Evolutionary conservation across 768 basidiomycete species (phyloP).

Genomic region (Thelephora ganbajun): DNA sequence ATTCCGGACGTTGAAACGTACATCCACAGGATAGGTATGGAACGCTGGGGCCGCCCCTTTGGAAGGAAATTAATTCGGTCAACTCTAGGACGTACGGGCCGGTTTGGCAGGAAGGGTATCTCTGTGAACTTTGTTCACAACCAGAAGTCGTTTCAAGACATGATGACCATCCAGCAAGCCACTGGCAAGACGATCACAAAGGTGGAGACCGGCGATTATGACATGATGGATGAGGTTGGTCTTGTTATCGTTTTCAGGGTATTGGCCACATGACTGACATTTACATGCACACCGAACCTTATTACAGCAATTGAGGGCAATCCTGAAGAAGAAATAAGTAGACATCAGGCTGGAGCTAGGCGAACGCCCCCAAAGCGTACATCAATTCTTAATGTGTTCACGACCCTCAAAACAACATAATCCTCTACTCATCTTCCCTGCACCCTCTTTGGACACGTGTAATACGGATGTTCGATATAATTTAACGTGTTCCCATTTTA

Average conservation of each 20-base stretch:
- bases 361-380: too few relatives aligned
- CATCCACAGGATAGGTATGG: conserved; percentile 89
- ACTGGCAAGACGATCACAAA: conserved; percentile 68
- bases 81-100: conserved; percentile 78
- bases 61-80: neutral
- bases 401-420: too few relatives aligned
- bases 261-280: neutral
- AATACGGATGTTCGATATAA: too few relatives aligned
- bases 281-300: neutral
- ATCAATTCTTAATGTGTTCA: too few relatives aligned
- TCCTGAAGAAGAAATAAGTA: neutral
- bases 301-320: neutral
- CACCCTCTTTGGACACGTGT: too few relatives aligned
- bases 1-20: conserved; percentile 92
- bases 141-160: conserved; percentile 73
- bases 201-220: conserved; percentile 82
- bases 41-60: neutral
- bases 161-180: conserved; percentile 76
- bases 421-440: too few relatives aligned
- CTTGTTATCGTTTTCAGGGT: neutral
- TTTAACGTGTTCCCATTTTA: too few relatives aligned
- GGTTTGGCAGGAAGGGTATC: conserved; percentile 94
- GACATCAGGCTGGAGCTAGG: too few relatives aligned
- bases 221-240: conserved; percentile 85
- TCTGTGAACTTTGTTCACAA: conserved; percentile 98